Conservation (phyloP, 371 early-diverging fungal genomes). For the Umbelopsis sp. region DNA sequence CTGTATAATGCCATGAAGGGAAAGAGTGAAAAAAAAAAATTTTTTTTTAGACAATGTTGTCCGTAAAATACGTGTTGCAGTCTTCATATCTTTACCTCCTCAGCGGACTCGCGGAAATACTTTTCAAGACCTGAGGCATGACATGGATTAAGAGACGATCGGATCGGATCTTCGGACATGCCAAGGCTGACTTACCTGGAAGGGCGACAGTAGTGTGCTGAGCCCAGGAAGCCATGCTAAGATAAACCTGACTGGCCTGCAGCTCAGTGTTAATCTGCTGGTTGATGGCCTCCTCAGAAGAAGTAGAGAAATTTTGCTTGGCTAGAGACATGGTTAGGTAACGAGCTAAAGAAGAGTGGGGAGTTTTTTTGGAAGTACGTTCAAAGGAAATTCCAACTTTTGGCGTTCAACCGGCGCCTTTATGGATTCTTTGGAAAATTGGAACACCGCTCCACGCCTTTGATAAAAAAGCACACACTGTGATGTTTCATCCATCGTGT, state of each 20-base stretch:
- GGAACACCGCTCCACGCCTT: conserved; percentile 10
- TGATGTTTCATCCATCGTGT: too few relatives aligned
- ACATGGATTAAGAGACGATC: neutral
- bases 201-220: conserved; percentile 56
- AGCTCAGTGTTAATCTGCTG: conserved; percentile 66
- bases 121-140: conserved; percentile 52
- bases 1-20: conserved; percentile 23
- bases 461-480: neutral
- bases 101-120: conserved; percentile 56
- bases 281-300: conserved; percentile 70
- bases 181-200: conserved; percentile 41
- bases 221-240: conserved; percentile 64
- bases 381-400: neutral
- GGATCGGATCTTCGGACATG: neutral
- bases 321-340: conserved; percentile 57
- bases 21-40: neutral
- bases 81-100: conserved; percentile 41
- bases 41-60: neutral
- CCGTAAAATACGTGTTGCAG: neutral
- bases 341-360: conserved; percentile 6
- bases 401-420: conserved; percentile 10
- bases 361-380: neutral
- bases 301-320: conserved; percentile 68
- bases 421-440: neutral
- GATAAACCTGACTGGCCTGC: conserved; percentile 62